A percentile compares a stretch with the other conserved stretches of the same genome.
Evolutionary conservation across 1,284 basidiomycete genomes (phyloP).

Genomic region (Trametes sp.): DNA sequence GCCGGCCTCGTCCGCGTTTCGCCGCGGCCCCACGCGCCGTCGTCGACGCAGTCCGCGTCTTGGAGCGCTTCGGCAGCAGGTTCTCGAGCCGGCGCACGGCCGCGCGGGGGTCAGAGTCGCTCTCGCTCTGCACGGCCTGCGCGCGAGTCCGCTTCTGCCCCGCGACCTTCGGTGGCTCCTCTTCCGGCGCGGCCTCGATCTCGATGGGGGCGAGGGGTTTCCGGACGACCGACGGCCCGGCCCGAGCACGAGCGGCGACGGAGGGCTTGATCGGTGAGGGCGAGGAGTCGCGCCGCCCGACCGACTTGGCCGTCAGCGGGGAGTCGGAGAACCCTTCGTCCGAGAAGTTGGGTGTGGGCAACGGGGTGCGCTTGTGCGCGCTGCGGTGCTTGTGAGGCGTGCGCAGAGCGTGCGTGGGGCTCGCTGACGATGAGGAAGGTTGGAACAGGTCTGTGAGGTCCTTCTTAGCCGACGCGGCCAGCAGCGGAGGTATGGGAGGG

Average conservation of each 20-base stretch:
- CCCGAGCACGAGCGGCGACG: too few relatives aligned
- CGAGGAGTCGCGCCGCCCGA: constrained; percentile 14
- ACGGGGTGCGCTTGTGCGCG: constrained; percentile 33
- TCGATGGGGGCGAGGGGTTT: constrained; percentile 25
- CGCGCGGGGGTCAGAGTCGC: constrained; percentile 35
- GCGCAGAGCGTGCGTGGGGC: constrained; percentile 24
- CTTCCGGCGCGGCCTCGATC: constrained; percentile 17
- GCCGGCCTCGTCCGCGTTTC: constrained; percentile 15
- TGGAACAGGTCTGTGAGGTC: constrained; percentile 12
- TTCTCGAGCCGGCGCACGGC: constrained; percentile 36
- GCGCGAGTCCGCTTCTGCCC: constrained; percentile 31
- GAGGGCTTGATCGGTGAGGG: constrained; percentile 28
- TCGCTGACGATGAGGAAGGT: constrained; percentile 28
- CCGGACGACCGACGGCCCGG: constrained; percentile 16
- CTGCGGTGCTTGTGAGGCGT: constrained; percentile 34
- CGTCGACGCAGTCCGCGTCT: constrained; percentile 25
- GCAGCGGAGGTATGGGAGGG: constrained; percentile 16
- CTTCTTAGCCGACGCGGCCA: constrained; percentile 17
- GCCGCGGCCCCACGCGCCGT: neutral
- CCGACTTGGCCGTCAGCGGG: constrained; percentile 19
- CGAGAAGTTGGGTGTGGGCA: constrained; percentile 30
- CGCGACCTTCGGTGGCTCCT: constrained; percentile 8
- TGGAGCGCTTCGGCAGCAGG: constrained; percentile 36
- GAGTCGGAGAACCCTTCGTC: constrained; percentile 21
- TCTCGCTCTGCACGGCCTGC: constrained; percentile 20